phyloP scores from a whole-genome alignment of 2,329 filamentous ascomycete species.

The Dactylonectria estremocensis region DNA sequence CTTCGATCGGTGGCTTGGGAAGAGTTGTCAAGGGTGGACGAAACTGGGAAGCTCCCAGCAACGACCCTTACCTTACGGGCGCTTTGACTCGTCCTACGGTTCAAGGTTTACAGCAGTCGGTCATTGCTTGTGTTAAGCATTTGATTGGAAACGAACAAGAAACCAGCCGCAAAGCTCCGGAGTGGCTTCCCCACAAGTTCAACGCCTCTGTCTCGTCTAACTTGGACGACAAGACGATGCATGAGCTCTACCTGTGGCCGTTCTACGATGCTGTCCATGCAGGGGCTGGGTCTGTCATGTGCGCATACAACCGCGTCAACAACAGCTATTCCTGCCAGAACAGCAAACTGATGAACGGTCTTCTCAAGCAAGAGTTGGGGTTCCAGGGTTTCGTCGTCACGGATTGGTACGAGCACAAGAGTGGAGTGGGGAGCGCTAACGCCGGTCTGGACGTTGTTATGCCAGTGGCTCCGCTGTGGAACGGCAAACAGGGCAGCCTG shows the following conservation, averaged over 20 bases:
- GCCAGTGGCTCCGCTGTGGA: too few relatives aligned
- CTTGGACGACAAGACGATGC: constrained; percentile 72
- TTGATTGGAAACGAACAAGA: not conserved
- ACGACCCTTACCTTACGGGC: not conserved
- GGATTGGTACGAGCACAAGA: constrained; percentile 60
- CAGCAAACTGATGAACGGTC: constrained; percentile 62
- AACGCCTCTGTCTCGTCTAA: constrained; percentile 54
- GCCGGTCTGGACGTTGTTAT: constrained; percentile 58
- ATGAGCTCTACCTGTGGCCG: constrained; percentile 63
- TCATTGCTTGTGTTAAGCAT: not conserved
- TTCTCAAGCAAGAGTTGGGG: constrained; percentile 65
- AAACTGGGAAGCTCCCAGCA: not conserved
- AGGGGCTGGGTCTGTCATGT: constrained; percentile 57
- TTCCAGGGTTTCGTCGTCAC: constrained; percentile 63
- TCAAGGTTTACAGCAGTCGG: not conserved
- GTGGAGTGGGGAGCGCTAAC: constrained; percentile 59
- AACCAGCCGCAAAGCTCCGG: not conserved
- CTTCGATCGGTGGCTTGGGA: not conserved
- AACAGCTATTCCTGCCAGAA: constrained; percentile 66
- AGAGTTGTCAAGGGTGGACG: not conserved
- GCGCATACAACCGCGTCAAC: constrained; percentile 62
- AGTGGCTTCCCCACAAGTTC: not conserved
- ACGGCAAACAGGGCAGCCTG: too few relatives aligned
- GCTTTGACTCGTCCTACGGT: not conserved
- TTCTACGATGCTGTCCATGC: constrained; percentile 53